A percentile compares a stretch with the other conserved stretches of the same genome.
Conservation (phyloP, 805 yeast species). For the Cyberlindnera xishuangbannaensis region DNA sequence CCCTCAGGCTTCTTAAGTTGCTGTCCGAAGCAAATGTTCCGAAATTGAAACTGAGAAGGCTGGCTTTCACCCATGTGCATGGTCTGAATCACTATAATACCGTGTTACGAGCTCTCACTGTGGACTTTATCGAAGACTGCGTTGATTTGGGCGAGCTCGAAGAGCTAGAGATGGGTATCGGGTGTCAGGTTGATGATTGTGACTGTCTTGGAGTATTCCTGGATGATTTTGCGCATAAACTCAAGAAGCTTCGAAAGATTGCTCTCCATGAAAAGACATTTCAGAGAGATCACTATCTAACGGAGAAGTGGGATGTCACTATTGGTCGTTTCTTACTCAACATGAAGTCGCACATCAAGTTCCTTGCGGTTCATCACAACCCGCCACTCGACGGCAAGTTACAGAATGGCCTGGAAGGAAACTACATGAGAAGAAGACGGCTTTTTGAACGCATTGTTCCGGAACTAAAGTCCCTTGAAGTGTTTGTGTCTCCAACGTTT, state of each 20-base stretch:
- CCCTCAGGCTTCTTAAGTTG: slow-evolving; percentile 30
- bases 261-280: slow-evolving; percentile 31
- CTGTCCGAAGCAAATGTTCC: slow-evolving; percentile 20
- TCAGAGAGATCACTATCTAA: slow-evolving; percentile 40
- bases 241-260: slow-evolving; percentile 22
- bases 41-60: slow-evolving; percentile 27
- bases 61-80: slow-evolving; percentile 42
- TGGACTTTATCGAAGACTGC: slow-evolving; percentile 26
- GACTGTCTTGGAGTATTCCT: slow-evolving; percentile 42
- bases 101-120: slow-evolving; percentile 27
- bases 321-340: slow-evolving; percentile 37
- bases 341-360: slow-evolving; percentile 30
- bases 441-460: slow-evolving; percentile 48
- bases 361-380: slow-evolving; percentile 48
- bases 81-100: slow-evolving; percentile 37
- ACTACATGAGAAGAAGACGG: slow-evolving; percentile 52
- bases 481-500: slow-evolving; percentile 52
- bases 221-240: slow-evolving; percentile 30
- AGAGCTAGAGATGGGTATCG: slow-evolving; percentile 46
- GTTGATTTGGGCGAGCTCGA: slow-evolving; percentile 28
- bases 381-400: slow-evolving; percentile 54
- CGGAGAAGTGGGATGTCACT: slow-evolving; percentile 50
- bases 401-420: slow-evolving; percentile 68
- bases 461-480: slow-evolving; percentile 33
- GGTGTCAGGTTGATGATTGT: slow-evolving; percentile 44